Base-by-base conservation (phyloP, 257 asterid species). In the Ligustrum vulgare region DNA sequence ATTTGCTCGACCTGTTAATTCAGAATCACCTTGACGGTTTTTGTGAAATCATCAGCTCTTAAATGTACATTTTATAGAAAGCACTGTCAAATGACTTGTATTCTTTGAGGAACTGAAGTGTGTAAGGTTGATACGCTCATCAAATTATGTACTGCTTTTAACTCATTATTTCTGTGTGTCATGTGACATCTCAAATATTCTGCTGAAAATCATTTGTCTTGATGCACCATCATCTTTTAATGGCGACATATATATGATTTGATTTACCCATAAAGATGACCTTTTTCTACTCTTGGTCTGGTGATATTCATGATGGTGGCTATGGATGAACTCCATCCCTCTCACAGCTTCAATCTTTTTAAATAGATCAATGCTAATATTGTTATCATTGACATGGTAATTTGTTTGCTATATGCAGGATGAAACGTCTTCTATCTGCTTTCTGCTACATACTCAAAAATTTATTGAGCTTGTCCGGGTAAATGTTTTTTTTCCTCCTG, bases 391-490 rank as follows among this genome's bases (percentile, higher is more conserved):
- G 9, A 64, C 47, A 47, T 37, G 82, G 82, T 67, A 15, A 32
- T 3, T 70, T 43, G 80, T 75, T 72, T 70, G 3, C 60, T 67
- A 67, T 82, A 67, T 86, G 85, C 92, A 89, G 99, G 97, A 90
- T 80, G 92, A 75, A 67, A 82, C 85, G 32, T 92, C 99, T 62
- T 75, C 95, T 67, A 76, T 91, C 67, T 91, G 96, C 85, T 91
- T 93, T 82, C 69, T 91, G 87, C 87, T 92, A 41, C 93, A 87
- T n/a, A 86, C 94, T 84, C 99, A 92, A 89, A 91, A 89, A 43
- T 92, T 89, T 75, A 87, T 91, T 76, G 96, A 91, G 88, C 94
- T 92, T 41, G 90, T 93, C 74, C 92, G 96, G 94, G 98, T 94
- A 87, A 86, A 71, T 70, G 35, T 74, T 43, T 73, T 68, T 68